These are phyloP conservation scores for Penstemon eatonii DNA, from an alignment of 257 asterid genomes.

Conservation along the genomic window DNA sequence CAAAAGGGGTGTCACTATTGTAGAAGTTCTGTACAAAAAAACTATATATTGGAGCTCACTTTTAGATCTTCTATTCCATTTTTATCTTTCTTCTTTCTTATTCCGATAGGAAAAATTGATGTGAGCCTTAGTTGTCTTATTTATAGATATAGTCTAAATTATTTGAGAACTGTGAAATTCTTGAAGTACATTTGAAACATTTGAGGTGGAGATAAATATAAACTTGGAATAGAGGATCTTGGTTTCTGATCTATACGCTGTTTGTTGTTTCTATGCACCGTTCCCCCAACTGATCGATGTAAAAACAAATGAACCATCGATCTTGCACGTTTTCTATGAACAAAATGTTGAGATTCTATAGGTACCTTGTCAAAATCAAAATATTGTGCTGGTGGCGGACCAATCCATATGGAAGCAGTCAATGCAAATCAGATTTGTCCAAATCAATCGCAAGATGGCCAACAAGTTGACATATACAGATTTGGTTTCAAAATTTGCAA, in stretches of 20 bases:
- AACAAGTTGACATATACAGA: conserved; percentile 10
- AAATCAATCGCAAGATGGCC: conserved; percentile 3
- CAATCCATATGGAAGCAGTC: conserved; percentile 16
- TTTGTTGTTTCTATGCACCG: neutral
- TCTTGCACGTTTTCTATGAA: conserved; percentile 24
- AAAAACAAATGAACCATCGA: conserved; percentile 18
- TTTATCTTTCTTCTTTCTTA: conserved; percentile 11
- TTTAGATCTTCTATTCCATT: conserved; percentile 25
- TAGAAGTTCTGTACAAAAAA: conserved; percentile 32
- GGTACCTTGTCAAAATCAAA: conserved; percentile 39
- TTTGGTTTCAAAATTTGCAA: neutral
- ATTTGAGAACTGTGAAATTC: neutral
- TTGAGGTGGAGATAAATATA: conserved; percentile 18
- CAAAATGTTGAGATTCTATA: conserved; percentile 24
- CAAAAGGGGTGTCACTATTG: neutral
- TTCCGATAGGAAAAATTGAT: neutral
- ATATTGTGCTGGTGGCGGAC: conserved; percentile 13
- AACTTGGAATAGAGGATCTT: conserved; percentile 21
- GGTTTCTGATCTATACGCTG: neutral
- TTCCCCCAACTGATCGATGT: neutral
- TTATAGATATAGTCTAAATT: neutral
- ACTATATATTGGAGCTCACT: neutral
- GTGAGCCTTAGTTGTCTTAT: neutral
- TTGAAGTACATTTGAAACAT: neutral
- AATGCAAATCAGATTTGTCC: conserved; percentile 17